These are phyloP conservation scores for Strigomonas oncopelti DNA, from an alignment of 208 protist genomes.

Conservation along the genomic window DNA sequence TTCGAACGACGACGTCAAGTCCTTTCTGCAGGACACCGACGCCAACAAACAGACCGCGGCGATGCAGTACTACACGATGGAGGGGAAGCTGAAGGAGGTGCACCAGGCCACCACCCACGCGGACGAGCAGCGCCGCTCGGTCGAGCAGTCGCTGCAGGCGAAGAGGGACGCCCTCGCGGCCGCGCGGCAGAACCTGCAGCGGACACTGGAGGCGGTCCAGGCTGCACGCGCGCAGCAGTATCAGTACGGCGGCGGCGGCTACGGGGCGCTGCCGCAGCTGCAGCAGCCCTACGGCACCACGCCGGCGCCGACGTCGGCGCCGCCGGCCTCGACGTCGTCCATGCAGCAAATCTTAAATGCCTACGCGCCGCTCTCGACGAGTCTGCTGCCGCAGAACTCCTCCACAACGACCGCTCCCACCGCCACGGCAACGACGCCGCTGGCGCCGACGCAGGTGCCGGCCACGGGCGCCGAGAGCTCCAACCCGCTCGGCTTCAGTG, in stretches of 20 bases:
- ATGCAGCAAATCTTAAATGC: too few species aligned
- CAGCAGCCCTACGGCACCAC: slow-evolving; percentile 1
- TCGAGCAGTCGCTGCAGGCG: slow-evolving; percentile 35
- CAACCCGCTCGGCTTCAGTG: neutral
- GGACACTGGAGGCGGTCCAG: slow-evolving; percentile 42
- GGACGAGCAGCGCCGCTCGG: slow-evolving; percentile 26
- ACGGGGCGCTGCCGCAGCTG: neutral
- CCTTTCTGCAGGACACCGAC: slow-evolving; percentile 25
- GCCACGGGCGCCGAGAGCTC: neutral
- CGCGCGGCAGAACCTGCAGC: slow-evolving; percentile 36
- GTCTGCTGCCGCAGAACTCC: too few species aligned
- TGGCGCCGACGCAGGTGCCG: neutral
- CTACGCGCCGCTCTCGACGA: too few species aligned
- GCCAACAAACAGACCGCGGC: slow-evolving; percentile 33
- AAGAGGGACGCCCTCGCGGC: slow-evolving; percentile 34
- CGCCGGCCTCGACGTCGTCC: neutral
- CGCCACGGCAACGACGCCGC: too few species aligned
- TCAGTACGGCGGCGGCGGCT: neutral
- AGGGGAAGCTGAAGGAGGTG: slow-evolving; percentile 28
- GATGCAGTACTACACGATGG: slow-evolving; percentile 34
- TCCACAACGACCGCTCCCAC: too few species aligned
- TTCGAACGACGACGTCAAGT: slow-evolving; percentile 39
- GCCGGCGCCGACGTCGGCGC: neutral
- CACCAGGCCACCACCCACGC: slow-evolving; percentile 28
- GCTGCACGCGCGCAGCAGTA: slow-evolving; percentile 19